Evolutionary conservation across 164 flowering plant genomes (phyloP), one percentile per base, ranked within the genome.

Genomic region (Saururus chinensis): DNA sequence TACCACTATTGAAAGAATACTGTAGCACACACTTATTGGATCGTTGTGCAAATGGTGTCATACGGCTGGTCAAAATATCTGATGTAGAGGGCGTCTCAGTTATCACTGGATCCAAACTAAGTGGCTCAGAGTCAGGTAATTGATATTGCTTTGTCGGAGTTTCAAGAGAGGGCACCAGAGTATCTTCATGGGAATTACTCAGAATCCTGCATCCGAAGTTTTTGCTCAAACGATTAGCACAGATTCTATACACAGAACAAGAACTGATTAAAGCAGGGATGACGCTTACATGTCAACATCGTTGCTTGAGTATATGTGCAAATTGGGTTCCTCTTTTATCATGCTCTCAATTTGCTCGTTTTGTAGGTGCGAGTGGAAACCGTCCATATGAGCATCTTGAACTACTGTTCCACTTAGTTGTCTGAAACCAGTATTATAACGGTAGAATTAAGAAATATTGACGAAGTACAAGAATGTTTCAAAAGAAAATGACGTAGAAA

Each of bases 21-120:
- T 85, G 92, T 57, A 84, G 81, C 8, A 77, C 78, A 74, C 88
- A 85, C 72, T 87, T 95, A 60, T 68, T 80, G 59, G 76, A 80
- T 52, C 97, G 67, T 66, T 74, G 77, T 64, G 88, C 93, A 81
- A 91, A 95, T 20, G 99, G 96, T 40, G 99, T 93, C 61, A 71
- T 57, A 45, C 53, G 73, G 64, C 64, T 60, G 54, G 25, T 67
- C 40, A 73, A 72, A 49, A 65, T 71, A 54, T 71, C 78, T 66
- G 81, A 74, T 59, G 81, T 76, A 57, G 84, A 74, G 71, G 61
- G 71, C 53, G 59, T 70, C 53, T 80, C 88, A 79, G 72, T 77
- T n/a, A 80, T 64, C 66, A 59, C 74, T 9, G 70, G 76, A 17
- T 80, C 53, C 23, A 74, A 80, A 74, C 75, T 86, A 61, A 51